Percentiles rank a stretch among this genome's conserved stretches.
phyloP scores from a whole-genome alignment of 1,139 yeast genomes.

The Scheffersomyces segobiensis region DNA sequence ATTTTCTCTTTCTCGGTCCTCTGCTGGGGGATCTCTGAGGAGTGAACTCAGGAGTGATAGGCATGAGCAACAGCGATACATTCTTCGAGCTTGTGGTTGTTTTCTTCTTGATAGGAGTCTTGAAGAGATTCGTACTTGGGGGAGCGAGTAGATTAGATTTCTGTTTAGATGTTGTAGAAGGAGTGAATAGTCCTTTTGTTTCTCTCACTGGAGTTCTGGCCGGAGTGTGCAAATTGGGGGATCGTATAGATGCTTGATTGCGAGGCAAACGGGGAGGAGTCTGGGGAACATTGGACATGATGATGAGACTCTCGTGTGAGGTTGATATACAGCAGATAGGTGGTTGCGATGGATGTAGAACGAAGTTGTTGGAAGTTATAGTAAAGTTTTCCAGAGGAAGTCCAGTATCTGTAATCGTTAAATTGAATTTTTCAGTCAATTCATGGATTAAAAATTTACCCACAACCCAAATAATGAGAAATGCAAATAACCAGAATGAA shows the following conservation, averaged over 20 bases:
- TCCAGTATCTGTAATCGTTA: neutral
- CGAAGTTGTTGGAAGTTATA: neutral
- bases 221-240: neutral
- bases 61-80: slow-evolving; percentile 11
- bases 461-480: neutral
- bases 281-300: neutral
- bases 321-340: neutral
- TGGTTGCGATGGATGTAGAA: neutral
- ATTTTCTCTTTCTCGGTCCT: slow-evolving; percentile 12
- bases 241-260: neutral
- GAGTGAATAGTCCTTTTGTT: slow-evolving; percentile 9
- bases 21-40: slow-evolving; percentile 26
- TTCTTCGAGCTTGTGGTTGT: slow-evolving; percentile 2
- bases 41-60: slow-evolving; percentile 37
- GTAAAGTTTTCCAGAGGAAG: neutral
- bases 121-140: slow-evolving; percentile 5
- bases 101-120: slow-evolving; percentile 14
- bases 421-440: too few species aligned
- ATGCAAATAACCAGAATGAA: neutral
- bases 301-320: neutral
- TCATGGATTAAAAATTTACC: neutral
- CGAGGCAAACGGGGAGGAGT: neutral
- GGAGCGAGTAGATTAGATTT: slow-evolving; percentile 4
- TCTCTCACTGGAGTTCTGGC: neutral
- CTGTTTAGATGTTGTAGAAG: slow-evolving; percentile 11